Conservation (phyloP, 495 filamentous ascomycete genomes). For the Tirmania nivea region DNA sequence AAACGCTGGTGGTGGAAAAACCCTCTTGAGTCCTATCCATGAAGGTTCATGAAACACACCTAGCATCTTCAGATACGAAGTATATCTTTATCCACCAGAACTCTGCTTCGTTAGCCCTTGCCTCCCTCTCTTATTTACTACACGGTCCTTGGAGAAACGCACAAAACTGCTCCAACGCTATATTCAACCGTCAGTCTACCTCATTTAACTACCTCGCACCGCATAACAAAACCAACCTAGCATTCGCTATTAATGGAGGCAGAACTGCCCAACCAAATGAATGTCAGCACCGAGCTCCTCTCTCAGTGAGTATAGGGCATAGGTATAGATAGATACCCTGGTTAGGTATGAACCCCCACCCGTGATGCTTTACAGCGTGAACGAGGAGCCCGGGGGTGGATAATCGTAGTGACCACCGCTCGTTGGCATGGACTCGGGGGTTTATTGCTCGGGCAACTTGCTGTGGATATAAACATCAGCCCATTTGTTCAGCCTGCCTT, state of each 20-base stretch:
- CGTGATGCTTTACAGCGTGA: slow-evolving; percentile 56
- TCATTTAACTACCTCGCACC: neutral
- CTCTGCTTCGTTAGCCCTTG: too few species aligned
- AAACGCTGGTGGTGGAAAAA: slow-evolving; percentile 52
- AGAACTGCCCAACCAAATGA: slow-evolving; percentile 27
- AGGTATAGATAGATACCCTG: slow-evolving; percentile 24
- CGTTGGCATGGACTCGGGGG: slow-evolving; percentile 32
- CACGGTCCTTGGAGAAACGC: slow-evolving; percentile 17
- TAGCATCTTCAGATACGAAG: slow-evolving; percentile 63
- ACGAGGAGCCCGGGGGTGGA: slow-evolving; percentile 59
- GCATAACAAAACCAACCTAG: slow-evolving; percentile 13
- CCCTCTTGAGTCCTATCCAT: slow-evolving; percentile 40
- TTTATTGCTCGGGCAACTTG: slow-evolving; percentile 40
- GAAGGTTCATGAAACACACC: slow-evolving; percentile 50
- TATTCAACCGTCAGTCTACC: neutral
- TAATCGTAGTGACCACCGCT: slow-evolving; percentile 44
- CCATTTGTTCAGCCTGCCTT: too few species aligned
- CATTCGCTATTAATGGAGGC: slow-evolving; percentile 68
- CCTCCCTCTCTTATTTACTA: neutral
- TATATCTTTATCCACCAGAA: slow-evolving; percentile 15
- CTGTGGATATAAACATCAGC: neutral
- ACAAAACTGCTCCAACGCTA: slow-evolving; percentile 63
- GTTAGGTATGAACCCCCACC: slow-evolving; percentile 72
- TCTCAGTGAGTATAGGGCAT: neutral
- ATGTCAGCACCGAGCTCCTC: neutral